These are phyloP conservation scores for Drechslerella dactyloides DNA, from an alignment of 2,329 filamentous ascomycete genomes.

Conservation along the genomic window DNA sequence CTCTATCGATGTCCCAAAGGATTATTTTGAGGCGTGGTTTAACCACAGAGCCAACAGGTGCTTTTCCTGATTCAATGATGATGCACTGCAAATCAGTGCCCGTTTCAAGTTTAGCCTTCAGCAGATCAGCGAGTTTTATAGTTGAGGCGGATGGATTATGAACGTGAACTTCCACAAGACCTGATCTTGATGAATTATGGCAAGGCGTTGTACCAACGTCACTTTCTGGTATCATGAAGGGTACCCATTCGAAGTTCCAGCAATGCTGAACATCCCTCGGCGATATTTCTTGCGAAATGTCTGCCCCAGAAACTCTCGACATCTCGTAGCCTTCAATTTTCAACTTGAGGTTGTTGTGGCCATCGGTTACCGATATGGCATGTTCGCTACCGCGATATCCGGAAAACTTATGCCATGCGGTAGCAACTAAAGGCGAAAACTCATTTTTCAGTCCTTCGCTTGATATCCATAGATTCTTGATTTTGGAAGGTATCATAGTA, in stretches of 20 bases:
- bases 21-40: constrained; percentile 23
- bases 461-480: constrained; percentile 32
- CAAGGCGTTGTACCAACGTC: not conserved
- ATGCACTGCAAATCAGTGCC: too few species aligned
- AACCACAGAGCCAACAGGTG: not conserved
- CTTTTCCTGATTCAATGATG: too few species aligned
- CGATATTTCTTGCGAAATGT: not conserved
- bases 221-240: not conserved
- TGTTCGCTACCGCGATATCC: constrained; percentile 34
- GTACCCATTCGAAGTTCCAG: constrained; percentile 25
- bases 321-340: constrained; percentile 31
- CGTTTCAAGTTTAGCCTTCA: too few species aligned
- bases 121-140: too few species aligned
- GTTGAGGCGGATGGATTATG: too few species aligned
- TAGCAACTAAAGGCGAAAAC: not conserved
- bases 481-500: constrained; percentile 27
- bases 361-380: constrained; percentile 4
- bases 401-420: constrained; percentile 13
- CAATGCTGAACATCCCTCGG: constrained; percentile 18
- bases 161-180: too few species aligned
- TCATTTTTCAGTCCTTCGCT: constrained; percentile 9
- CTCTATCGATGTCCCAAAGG: constrained; percentile 27
- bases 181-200: not conserved
- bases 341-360: constrained; percentile 6
- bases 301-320: constrained; percentile 11